These are phyloP conservation scores for Coemansia sp. DNA, from an alignment of 192 early-diverging fungal genomes.

Conservation along the genomic window DNA sequence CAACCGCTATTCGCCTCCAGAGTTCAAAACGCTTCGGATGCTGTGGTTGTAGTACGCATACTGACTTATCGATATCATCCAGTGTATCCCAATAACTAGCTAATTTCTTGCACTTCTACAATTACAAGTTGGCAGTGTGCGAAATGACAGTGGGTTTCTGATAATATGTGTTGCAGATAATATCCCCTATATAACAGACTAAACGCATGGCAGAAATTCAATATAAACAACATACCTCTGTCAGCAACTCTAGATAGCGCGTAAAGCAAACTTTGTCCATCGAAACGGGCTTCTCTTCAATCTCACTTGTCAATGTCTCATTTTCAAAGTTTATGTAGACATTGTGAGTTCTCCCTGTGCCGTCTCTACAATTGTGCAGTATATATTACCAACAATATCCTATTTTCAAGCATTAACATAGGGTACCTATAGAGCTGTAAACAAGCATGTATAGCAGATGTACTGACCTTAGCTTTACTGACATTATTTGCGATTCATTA, in stretches of 20 bases:
- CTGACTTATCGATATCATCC: conserved; percentile 30
- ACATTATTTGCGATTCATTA: conserved; percentile 20
- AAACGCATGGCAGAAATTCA: too few species aligned
- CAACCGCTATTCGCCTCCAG: conserved; percentile 35
- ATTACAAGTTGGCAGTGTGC: background rate
- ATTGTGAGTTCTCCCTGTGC: conserved; percentile 16
- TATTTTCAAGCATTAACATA: background rate
- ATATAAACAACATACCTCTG: conserved; percentile 13
- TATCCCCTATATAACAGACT: too few species aligned
- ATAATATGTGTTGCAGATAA: too few species aligned
- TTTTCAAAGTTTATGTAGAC: conserved; percentile 28
- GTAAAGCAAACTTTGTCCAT: conserved; percentile 13
- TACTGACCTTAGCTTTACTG: conserved; percentile 20
- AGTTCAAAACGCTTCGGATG: conserved; percentile 33
- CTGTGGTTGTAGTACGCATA: conserved; percentile 40
- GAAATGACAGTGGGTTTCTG: too few species aligned
- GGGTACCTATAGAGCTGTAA: background rate
- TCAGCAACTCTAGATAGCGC: conserved; percentile 21
- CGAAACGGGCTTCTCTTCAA: conserved; percentile 20
- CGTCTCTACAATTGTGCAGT: conserved; percentile 15
- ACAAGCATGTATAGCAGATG: background rate
- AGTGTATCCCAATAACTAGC: conserved; percentile 25
- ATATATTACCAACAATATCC: background rate
- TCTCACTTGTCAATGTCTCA: conserved; percentile 23
- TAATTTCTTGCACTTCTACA: conserved; percentile 29